phyloP scores from a whole-genome alignment of 257 asterid genomes.

The Nicotiana otophora region DNA sequence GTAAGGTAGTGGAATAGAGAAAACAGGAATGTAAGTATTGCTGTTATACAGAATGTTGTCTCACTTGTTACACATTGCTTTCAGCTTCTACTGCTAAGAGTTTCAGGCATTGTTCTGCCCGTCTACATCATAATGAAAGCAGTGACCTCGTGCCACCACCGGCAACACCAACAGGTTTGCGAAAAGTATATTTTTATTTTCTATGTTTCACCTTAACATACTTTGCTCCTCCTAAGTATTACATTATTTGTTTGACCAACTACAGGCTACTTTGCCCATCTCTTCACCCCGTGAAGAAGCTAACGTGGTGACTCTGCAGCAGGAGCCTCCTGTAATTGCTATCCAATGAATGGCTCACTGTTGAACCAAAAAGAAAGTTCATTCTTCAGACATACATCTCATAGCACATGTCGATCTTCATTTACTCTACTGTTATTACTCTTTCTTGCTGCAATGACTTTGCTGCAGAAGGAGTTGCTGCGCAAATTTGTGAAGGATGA shows the following conservation, averaged over 20 bases:
- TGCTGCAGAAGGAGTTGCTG: background rate
- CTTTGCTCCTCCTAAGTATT: background rate
- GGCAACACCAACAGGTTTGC: slow-evolving; percentile 54
- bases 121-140: slow-evolving; percentile 75
- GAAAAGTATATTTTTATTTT: background rate
- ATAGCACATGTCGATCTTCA: background rate
- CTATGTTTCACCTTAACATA: background rate
- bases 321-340: slow-evolving; percentile 4
- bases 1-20: slow-evolving; percentile 35
- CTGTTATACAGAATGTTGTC: background rate
- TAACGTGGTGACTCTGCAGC: background rate
- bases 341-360: background rate
- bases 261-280: background rate
- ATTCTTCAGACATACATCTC: background rate
- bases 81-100: slow-evolving; percentile 64
- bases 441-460: background rate
- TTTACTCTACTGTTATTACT: background rate
- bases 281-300: background rate
- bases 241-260: background rate
- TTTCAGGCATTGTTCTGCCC: slow-evolving; percentile 69
- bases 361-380: background rate
- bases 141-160: slow-evolving; percentile 50
- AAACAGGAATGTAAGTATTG: background rate
- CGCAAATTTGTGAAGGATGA: background rate
- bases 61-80: slow-evolving; percentile 12